A percentile compares a stretch with the other conserved stretches of the same genome.
Evolutionary conservation across 345 rosid species (phyloP).

Genomic region (Punica granatum): DNA sequence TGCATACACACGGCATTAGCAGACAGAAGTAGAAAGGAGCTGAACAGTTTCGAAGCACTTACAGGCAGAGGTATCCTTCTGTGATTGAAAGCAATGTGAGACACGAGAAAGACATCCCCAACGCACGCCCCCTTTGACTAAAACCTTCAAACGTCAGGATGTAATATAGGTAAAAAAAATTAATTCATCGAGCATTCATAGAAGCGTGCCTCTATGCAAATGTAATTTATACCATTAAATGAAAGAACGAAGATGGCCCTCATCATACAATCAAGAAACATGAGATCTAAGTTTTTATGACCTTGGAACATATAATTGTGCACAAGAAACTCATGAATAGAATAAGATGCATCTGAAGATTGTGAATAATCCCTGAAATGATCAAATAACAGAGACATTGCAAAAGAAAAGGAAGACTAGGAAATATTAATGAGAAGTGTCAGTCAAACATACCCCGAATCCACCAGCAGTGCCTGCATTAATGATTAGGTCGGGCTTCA

Average conservation of each 20-base stretch:
- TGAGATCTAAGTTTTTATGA: background rate
- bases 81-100: constrained; percentile 85
- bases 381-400: background rate
- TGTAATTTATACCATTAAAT: background rate
- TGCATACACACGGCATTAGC: background rate
- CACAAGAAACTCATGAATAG: background rate
- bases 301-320: background rate
- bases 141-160: constrained; percentile 4
- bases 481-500: constrained; percentile 71
- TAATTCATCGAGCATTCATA: background rate
- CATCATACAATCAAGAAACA: background rate
- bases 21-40: background rate
- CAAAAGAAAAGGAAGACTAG: background rate
- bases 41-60: constrained; percentile 12
- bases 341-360: background rate
- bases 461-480: constrained; percentile 97
- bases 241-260: background rate
- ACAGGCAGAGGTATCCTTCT: constrained; percentile 95
- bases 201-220: background rate
- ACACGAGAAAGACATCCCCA: constrained; percentile 63
- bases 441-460: constrained; percentile 40
- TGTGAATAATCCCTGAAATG: background rate
- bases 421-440: background rate
- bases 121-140: constrained; percentile 78
- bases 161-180: background rate